Evolutionary conservation across 2,329 filamentous ascomycete species (phyloP), one percentile per base, ranked within the genome.

Genomic region (Sporothrix pseudoabietina): DNA sequence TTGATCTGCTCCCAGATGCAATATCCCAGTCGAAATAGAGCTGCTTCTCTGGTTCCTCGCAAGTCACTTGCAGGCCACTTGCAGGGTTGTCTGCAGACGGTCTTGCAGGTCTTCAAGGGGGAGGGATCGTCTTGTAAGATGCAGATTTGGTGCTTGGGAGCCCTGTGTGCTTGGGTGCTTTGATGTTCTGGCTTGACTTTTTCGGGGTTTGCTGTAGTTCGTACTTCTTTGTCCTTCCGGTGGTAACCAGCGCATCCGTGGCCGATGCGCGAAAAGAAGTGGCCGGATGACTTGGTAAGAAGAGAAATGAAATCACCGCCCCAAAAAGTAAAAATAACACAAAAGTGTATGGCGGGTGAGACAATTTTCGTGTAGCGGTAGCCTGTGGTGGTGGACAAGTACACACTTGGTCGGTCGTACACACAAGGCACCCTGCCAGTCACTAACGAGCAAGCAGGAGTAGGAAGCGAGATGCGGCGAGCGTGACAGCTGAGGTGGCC

Each of bases 371-470:
- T 75, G 74, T 73, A 69, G 52, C 71, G 14, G 71, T 63, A 32
- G 69, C 72, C 54, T 61, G 71, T 49, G 73, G 68, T 49, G 73
- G 55, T 66, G 49, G 71, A 41, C 47, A 61, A 44, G 30, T 41
- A 75, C 19, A 39, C n/a, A 57, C 69, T 69, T 55, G 47, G 54
- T 69, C 30, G 73, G 70, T 73, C 10, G 70, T 44, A 76, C 75
- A 74, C 70, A 74, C 73, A 69, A 69, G 72, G 71, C 71, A 72
- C 73, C 66, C 55, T 71, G 69, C 61, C 63, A 66, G 61, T 71
- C 32, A 65, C 70, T 61, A 49, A 69, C 35, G 49, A 71, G 66
- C 69, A 70, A 72, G 70, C 70, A 75, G 70, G 55, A 57, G 44
- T 47, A 71, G 22, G 71, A 72, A 71, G 68, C 72, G 72, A 75